Conservation (phyloP, 2,329 filamentous ascomycete genomes). For the Aspergillus sp. region DNA sequence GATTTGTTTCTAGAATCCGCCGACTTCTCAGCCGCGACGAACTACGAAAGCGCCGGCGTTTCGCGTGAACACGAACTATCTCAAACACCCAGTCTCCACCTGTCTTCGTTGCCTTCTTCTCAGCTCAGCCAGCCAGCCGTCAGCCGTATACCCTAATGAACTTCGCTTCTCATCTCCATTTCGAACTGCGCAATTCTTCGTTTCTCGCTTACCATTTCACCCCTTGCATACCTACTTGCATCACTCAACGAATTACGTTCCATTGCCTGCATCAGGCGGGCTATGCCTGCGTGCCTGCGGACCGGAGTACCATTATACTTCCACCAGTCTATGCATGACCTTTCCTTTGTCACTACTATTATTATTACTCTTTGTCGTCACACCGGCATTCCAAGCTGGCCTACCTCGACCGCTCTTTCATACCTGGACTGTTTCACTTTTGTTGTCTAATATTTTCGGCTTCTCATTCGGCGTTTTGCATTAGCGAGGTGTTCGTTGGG, state of each 20-base stretch:
- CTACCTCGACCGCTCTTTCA: neutral
- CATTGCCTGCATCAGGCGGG: neutral
- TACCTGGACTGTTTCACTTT: neutral
- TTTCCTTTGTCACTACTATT: neutral
- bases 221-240: slow-evolving; percentile 1
- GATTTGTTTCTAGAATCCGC: slow-evolving; percentile 34
- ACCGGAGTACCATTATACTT: neutral
- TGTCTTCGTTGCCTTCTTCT: neutral
- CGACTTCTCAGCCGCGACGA: slow-evolving; percentile 35
- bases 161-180: slow-evolving; percentile 7
- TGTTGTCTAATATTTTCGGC: neutral
- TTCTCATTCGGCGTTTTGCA: neutral
- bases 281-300: neutral
- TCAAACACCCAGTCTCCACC: neutral
- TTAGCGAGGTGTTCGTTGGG: slow-evolving; percentile 17
- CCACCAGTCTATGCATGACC: neutral
- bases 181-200: slow-evolving; percentile 1
- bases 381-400: neutral
- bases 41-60: slow-evolving; percentile 24
- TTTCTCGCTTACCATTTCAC: neutral
- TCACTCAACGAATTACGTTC: slow-evolving; percentile 11
- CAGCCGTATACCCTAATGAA: slow-evolving; percentile 1
- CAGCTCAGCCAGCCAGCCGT: neutral
- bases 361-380: neutral
- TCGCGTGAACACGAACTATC: slow-evolving; percentile 6